Base-by-base conservation (phyloP, 192 early-diverging fungal species). In the Helicostylum pulchrum region DNA sequence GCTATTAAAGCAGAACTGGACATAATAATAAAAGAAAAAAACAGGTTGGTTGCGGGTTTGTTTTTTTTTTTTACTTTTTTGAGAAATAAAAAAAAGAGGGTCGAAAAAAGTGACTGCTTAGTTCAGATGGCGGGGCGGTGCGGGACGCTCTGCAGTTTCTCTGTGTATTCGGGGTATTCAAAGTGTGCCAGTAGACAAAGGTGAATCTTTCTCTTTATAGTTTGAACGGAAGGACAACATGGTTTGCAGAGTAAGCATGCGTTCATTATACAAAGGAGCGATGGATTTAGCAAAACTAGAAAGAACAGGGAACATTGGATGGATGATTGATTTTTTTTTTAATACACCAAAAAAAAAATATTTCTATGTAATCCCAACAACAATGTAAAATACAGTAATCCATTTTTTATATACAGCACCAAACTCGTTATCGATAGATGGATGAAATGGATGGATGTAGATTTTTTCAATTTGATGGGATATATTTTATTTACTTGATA, bases 1-100 rank as follows among this genome's bases (percentile, higher is more conserved):
- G 67, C 58, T 12, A 57, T 15, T 36, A 70, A 32, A 30, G 61
- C 68, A 47, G 68, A 61, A 19, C 53, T 63, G 17, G 68, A 70
- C 68, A 70, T 70, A 53, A 46, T 17, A 26, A 11, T 7, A 63
- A 42, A 30, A 26, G 20, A 30, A 55, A 31, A 2, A 51, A 66
- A 19, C n/a, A n/a, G n/a, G n/a, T n/a, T n/a, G 26, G 0, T 26
- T 26, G 26, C 1, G 26, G 1, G 26, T 26, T 26, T 26, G 1
- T 26, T 26, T 26, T 26, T 26, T 26, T 26, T 26, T 26, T 26
- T 26, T 26, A 2, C 2, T 26, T 26, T 26, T 26, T 26, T 26
- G 2, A 2, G 26, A 26, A 26, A 26, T 26, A 26, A 26, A 26
- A 26, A 64, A 53, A 20, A 4, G 32, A 30, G 15, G 59, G 32